phyloP scores from a whole-genome alignment of 352 stramenopile species.

The Globisporangium lucens region DNA sequence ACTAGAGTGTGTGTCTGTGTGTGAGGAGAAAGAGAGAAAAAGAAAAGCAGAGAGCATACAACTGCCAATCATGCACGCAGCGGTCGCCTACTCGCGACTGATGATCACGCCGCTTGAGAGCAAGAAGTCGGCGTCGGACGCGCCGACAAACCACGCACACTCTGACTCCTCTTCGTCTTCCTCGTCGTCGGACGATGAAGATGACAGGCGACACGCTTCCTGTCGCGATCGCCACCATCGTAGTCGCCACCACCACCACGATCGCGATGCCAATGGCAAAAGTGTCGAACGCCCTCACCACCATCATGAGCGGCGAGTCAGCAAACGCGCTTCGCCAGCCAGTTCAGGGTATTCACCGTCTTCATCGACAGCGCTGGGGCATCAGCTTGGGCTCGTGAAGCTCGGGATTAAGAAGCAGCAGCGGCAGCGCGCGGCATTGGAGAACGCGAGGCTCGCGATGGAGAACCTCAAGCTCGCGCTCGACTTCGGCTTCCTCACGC shows the following conservation, averaged over 20 bases:
- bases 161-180: not conserved
- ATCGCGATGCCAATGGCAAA: too few relatives aligned
- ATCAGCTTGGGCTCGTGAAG: not conserved
- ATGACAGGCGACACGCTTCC: not conserved
- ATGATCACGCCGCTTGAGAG: not conserved
- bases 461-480: constrained; percentile 10
- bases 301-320: not conserved
- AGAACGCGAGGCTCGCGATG: constrained; percentile 2
- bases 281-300: not conserved
- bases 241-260: not conserved
- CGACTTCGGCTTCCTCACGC: not conserved
- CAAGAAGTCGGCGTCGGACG: not conserved
- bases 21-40: not conserved
- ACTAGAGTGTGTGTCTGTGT: too few relatives aligned
- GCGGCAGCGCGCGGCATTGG: not conserved
- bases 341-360: not conserved
- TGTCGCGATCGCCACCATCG: not conserved
- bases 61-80: not conserved
- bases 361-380: not conserved
- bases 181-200: not conserved
- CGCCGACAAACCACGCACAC: not conserved
- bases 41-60: not conserved
- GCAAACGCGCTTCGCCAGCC: not conserved
- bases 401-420: constrained; percentile 34
- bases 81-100: not conserved